Evolutionary conservation across 139 green algal species (phyloP), one percentile per base, ranked within the genome.

Genomic region (Tetradesmus lagerheimii): DNA sequence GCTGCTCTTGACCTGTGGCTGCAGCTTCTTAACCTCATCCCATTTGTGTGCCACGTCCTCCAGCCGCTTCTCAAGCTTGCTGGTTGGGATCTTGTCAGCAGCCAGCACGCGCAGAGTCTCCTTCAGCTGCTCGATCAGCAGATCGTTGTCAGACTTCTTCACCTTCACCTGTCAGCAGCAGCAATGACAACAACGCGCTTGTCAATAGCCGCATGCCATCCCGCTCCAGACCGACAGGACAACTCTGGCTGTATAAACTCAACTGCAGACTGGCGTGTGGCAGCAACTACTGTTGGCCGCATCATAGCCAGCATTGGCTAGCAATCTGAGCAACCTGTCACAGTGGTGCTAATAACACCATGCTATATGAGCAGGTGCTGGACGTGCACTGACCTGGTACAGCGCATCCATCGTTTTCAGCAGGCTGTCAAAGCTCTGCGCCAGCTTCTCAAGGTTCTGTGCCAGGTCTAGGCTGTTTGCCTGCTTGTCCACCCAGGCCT

Each of bases 391-490:
- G 15, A 89, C 85, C 87, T 91, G 90, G 89, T 95, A 97, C 92
- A 98, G 90, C 0, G 92, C 90, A 86, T 96, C 95, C 97, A 98
- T 97, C 27, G 98, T 96, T 93, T 96, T 64, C 66, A 97, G 93
- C 89, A 97, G 93, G 71, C 79, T 92, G 38, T 92, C 88, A 86
- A 93, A 93, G 81, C 88, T 94, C 34, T 81, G 39, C 43, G 86
- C 38, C 35, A 94, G 47, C 64, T 43, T 45, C 16, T 94, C 92
- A 31, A 91, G 85, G 78, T 94, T 67, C 71, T 86, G 38, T 15
- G 94, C 94, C 89, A 97, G 91, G 86, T 97, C 94, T 89, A 98
- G 93, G 81, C 95, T 94, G 4, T 90, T 90, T 37, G 84, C 92
- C 92, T 97, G 95, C 87, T 90, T 83, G 47, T 96, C 94, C 64